Base-by-base conservation (phyloP, 352 stramenopile genomes). In the Globisporangium lucens region DNA sequence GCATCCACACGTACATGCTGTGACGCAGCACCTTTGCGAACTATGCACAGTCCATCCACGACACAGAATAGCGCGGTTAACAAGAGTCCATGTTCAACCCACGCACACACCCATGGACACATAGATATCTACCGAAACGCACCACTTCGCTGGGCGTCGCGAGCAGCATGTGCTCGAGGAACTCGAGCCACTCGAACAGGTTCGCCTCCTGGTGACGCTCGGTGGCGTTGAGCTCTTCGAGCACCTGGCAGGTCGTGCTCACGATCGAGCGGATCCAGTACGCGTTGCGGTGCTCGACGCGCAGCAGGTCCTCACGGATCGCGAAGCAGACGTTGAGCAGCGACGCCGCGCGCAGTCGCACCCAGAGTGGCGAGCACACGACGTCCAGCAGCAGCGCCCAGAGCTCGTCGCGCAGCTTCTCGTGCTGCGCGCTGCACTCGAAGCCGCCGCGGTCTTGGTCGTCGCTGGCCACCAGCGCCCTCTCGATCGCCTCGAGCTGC, bases 341-440 rank as follows among this genome's bases (percentile, higher is more conserved):
- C 53, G 83, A 81, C 0, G 80, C 82, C 0, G 82, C 85, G 24
- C 78, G 81, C 46, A 93, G 71, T 3, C 82, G 85, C 36, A 91
- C 73, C 73, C 68, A 79, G 36, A 93, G 75, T 15, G 85, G 79
- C n/a, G 85, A 76, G 74, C 78, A 89, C 22, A 93, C 78, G 6
- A 88, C 85, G 69, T 93, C 82, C 22, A 91, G 72, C 55, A 93
- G 65, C 13, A 93, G 64, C 56, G 68, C 66, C 85, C 82, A 91
- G 38, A 93, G 77, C 64, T 90, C 80, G 6, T 65, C 66, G 12
- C 79, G 61, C 15, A 78, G 67, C 38, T 65, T 63, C 41, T 67
- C 55, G 56, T 74, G 67, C 51, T 47, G 60, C 33, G 59, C 29
- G 20, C 67, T 65, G 27, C 65, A 17, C 7, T 67, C 56, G 56